Base-by-base conservation (phyloP, 1,284 basidiomycete species). In the Moesziomyces parantarcticus region DNA sequence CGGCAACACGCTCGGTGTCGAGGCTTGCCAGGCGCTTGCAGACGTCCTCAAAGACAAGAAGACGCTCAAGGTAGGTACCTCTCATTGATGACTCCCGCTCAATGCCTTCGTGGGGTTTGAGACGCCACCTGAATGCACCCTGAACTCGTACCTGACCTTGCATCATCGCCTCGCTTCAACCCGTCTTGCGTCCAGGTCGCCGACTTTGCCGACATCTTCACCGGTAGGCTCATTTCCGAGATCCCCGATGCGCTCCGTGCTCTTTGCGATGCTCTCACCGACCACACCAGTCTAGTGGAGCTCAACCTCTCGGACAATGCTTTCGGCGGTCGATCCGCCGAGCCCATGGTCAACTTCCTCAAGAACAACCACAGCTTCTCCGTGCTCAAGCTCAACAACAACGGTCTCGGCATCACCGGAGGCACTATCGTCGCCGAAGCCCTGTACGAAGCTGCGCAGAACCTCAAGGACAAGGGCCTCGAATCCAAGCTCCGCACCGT, bases 181-280 rank as follows among this genome's bases (percentile, higher is more conserved):
- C 20, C 59, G 97, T 39, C 22, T 9, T n/a, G 36, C 52, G 11
- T 49, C n/a, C 59, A 97, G 94, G 86, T 97, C 58, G 96, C 94
- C 75, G 91, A 98, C 86, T 92, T 98, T 76, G 92, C 94, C 48
- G 97, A 98, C 86, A 96, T 99, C 85, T 99, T 99, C 86, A 98
- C 96, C 11, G 93, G 95, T 50, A 91, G 97, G 64, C 88, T 97
- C 76, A 98, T 98, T 86, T 88, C 90, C 66, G 96, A 99, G 85
- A 98, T 99, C 82, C 97, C 97, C 5, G 89, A 87, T 76, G 92
- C 96, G 3, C 89, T 99, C 45, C 88, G 90, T 40, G 91, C 93
- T 32, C 89, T 99, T 76, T 97, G 94, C 84, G 89, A 93, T 79
- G 90, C 93, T 16, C 89, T 99, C 60, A 90, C 90, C 71, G 87